These are phyloP conservation scores for Lindgomyces ingoldianus DNA, from an alignment of 495 filamentous ascomycete genomes.

Conservation along the genomic window DNA sequence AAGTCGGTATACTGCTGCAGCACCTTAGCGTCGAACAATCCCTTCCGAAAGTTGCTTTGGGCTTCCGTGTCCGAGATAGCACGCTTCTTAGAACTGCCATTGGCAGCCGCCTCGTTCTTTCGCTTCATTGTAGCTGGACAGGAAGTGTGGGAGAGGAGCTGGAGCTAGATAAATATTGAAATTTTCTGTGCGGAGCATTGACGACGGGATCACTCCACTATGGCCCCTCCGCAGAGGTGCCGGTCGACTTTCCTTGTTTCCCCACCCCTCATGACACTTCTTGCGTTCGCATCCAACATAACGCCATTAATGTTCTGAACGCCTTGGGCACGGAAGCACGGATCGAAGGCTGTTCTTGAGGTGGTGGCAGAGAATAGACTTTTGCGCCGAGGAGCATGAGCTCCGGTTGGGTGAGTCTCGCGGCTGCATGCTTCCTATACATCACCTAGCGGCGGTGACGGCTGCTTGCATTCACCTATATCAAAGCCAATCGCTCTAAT, in stretches of 20 bases:
- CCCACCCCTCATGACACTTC: too few relatives aligned
- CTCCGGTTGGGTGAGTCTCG: constrained; percentile 13
- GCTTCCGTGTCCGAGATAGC: constrained; percentile 54
- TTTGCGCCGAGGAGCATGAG: neutral
- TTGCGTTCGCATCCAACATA: too few relatives aligned
- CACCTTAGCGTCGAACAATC: constrained; percentile 30
- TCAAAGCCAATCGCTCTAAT: neutral
- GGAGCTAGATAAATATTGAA: constrained; percentile 14
- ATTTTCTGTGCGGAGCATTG: constrained; percentile 21
- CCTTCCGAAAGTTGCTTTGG: constrained; percentile 60
- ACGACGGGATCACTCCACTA: neutral
- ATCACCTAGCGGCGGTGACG: too few relatives aligned
- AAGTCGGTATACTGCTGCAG: constrained; percentile 30
- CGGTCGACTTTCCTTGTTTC: neutral
- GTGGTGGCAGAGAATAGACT: neutral
- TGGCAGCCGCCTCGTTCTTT: constrained; percentile 52
- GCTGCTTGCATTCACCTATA: neutral
- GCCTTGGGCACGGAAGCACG: too few relatives aligned
- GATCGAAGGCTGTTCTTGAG: too few relatives aligned
- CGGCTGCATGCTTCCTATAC: constrained; percentile 13
- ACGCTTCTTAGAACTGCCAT: constrained; percentile 56
- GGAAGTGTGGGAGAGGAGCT: neutral
- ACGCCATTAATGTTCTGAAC: too few relatives aligned
- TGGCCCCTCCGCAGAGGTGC: neutral
- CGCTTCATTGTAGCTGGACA: constrained; percentile 53